Evolutionary conservation across 2,329 filamentous ascomycete genomes (phyloP).

Genomic region (Cryphonectria nitschkei): DNA sequence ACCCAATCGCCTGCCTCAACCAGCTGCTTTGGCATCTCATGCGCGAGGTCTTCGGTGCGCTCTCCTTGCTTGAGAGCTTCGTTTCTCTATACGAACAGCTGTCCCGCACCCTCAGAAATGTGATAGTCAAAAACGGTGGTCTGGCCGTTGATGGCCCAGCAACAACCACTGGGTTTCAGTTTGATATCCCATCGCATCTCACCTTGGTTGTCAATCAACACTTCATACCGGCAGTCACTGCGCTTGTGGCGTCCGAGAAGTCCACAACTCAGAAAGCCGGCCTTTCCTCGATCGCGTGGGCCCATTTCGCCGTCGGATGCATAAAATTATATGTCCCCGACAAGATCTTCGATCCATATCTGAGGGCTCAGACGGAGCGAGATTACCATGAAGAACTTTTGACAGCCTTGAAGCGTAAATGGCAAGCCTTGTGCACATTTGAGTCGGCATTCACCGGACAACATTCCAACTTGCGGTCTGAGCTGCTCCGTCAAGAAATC

Average conservation of each 20-base stretch:
- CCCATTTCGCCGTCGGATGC: slow-evolving; percentile 73
- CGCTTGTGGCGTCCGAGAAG: slow-evolving; percentile 44
- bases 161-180: slow-evolving; percentile 23
- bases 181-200: slow-evolving; percentile 39
- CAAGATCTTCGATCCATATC: slow-evolving; percentile 80
- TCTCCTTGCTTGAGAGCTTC: slow-evolving; percentile 36
- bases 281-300: slow-evolving; percentile 67
- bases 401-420: slow-evolving; percentile 56
- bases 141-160: slow-evolving; percentile 36
- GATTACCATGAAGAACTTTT: slow-evolving; percentile 60
- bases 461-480: slow-evolving; percentile 66
- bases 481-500: slow-evolving; percentile 66
- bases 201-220: slow-evolving; percentile 44
- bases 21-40: slow-evolving; percentile 52
- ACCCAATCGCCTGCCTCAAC: slow-evolving; percentile 55
- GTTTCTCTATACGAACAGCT: slow-evolving; percentile 33
- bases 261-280: slow-evolving; percentile 34
- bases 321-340: slow-evolving; percentile 85
- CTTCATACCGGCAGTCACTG: slow-evolving; percentile 51
- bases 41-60: slow-evolving; percentile 43
- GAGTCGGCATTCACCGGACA: slow-evolving; percentile 71
- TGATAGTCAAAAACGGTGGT: slow-evolving; percentile 33
- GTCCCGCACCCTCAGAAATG: slow-evolving; percentile 24
- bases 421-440: slow-evolving; percentile 66
- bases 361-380: slow-evolving; percentile 67